Conservation (phyloP, 2,329 filamentous ascomycete genomes). For the Fusarium haematococcum region DNA sequence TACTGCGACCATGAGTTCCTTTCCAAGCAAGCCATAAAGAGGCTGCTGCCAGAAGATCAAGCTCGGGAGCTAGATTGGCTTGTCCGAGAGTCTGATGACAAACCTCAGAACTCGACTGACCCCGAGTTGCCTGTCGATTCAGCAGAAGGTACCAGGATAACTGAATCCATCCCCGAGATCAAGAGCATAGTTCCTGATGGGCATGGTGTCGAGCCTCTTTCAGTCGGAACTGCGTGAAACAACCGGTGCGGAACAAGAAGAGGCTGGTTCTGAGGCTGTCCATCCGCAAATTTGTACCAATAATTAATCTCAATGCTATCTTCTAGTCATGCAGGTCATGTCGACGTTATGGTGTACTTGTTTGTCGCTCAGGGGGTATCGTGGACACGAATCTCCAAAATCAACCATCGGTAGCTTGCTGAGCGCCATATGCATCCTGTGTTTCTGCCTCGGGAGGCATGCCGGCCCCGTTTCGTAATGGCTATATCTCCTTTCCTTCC, state of each 20-base stretch:
- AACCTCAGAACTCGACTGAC: background rate
- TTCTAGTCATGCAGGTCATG: conserved; percentile 40
- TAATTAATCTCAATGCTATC: conserved; percentile 20
- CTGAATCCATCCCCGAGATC: background rate
- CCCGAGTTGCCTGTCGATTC: background rate
- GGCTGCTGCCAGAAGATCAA: conserved; percentile 64
- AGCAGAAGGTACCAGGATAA: background rate
- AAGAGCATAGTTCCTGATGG: background rate
- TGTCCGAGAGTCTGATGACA: conserved; percentile 44
- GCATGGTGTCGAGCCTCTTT: background rate
- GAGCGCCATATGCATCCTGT: conserved; percentile 9
- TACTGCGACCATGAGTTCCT: conserved; percentile 77
- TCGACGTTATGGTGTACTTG: conserved; percentile 33
- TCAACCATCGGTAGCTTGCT: conserved; percentile 11
- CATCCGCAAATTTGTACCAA: background rate
- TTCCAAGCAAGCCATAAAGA: conserved; percentile 58
- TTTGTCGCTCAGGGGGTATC: conserved; percentile 40
- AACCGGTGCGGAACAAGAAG: background rate
- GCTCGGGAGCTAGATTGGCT: conserved; percentile 61
- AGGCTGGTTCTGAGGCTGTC: background rate
- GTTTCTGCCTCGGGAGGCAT: background rate
- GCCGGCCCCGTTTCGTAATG: background rate
- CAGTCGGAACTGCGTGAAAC: background rate
- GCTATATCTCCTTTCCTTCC: background rate
- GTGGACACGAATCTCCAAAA: conserved; percentile 31